phyloP scores from a whole-genome alignment of 1,284 basidiomycete species.

The Gymnopus androsaceus region DNA sequence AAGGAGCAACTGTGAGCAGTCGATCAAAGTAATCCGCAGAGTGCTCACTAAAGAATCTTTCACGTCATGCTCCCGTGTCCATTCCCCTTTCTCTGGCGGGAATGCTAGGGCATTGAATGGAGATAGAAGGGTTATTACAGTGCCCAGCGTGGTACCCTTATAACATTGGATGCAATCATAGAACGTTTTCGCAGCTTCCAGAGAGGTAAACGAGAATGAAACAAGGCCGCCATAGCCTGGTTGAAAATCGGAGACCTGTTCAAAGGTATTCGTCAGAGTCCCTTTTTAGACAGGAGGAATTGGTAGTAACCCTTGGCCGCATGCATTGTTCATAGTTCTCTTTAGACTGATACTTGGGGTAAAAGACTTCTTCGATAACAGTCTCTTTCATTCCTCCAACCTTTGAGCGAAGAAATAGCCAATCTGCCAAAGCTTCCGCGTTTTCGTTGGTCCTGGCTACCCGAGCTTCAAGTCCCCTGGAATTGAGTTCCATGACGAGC shows the following conservation, averaged over 20 bases:
- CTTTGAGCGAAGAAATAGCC: slow-evolving; percentile 43
- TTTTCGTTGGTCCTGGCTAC: slow-evolving; percentile 59
- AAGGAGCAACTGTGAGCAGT: not conserved
- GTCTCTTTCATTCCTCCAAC: slow-evolving; percentile 14
- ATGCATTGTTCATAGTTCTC: slow-evolving; percentile 43
- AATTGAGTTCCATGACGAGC: slow-evolving; percentile 70
- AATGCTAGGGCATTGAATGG: slow-evolving; percentile 69
- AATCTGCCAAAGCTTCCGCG: slow-evolving; percentile 53
- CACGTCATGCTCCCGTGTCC: slow-evolving; percentile 59
- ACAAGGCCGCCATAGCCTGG: slow-evolving; percentile 51
- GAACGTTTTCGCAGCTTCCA: slow-evolving; percentile 50
- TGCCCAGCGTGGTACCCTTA: slow-evolving; percentile 66
- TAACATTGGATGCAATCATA: slow-evolving; percentile 58
- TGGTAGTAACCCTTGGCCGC: too few species aligned
- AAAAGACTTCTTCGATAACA: slow-evolving; percentile 56
- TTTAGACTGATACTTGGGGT: slow-evolving; percentile 56
- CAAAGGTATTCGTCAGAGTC: slow-evolving; percentile 6
- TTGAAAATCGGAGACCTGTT: slow-evolving; percentile 30
- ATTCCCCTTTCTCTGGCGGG: slow-evolving; percentile 57
- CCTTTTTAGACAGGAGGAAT: slow-evolving; percentile 30
- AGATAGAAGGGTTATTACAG: slow-evolving; percentile 66
- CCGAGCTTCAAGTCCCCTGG: slow-evolving; percentile 58
- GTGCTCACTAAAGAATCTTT: slow-evolving; percentile 56
- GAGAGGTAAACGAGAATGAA: slow-evolving; percentile 54
- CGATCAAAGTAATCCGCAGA: not conserved